Conservation (phyloP, 2,329 filamentous ascomycete species). For the Alternaria sp. region DNA sequence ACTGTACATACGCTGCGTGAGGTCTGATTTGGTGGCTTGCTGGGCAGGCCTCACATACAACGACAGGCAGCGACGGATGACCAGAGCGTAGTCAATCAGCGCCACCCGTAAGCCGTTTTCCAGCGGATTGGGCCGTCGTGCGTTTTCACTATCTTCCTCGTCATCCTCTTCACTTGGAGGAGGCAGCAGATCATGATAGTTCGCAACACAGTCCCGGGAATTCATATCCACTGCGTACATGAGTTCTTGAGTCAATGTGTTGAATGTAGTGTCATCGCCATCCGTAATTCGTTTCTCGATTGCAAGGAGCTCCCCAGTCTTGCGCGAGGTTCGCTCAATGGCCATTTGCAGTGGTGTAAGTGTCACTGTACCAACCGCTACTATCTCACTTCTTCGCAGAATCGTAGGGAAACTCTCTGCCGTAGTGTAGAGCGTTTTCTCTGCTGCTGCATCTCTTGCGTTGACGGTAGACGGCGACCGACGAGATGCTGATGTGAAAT, state of each 20-base stretch:
- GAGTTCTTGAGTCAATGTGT: conserved; percentile 76
- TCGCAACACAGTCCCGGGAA: conserved; percentile 78
- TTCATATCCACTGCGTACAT: conserved; percentile 77
- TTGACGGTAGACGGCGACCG: conserved; percentile 73
- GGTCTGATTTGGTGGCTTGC: conserved; percentile 66
- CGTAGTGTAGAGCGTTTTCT: conserved; percentile 85
- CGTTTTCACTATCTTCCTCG: conserved; percentile 54
- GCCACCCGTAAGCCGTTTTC: conserved; percentile 85
- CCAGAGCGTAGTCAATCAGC: conserved; percentile 86
- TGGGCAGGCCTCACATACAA: conserved; percentile 71
- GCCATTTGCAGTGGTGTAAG: conserved; percentile 85
- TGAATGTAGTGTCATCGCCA: conserved; percentile 74
- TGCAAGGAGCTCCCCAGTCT: conserved; percentile 82
- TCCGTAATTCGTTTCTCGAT: conserved; percentile 78
- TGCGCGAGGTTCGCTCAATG: conserved; percentile 86
- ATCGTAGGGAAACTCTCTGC: conserved; percentile 92
- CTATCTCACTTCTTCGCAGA: conserved; percentile 83
- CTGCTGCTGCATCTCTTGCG: conserved; percentile 75
- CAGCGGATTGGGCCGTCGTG: conserved; percentile 60
- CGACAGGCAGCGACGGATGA: conserved; percentile 81
- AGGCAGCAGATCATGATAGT: conserved; percentile 78
- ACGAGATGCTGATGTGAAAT: conserved; percentile 79
- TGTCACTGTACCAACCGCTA: conserved; percentile 70
- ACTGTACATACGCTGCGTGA: conserved; percentile 68
- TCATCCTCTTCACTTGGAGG: conserved; percentile 48